These are phyloP conservation scores for Cornus kousa DNA, from an alignment of 148 eudicot species.

Conservation along the genomic window DNA sequence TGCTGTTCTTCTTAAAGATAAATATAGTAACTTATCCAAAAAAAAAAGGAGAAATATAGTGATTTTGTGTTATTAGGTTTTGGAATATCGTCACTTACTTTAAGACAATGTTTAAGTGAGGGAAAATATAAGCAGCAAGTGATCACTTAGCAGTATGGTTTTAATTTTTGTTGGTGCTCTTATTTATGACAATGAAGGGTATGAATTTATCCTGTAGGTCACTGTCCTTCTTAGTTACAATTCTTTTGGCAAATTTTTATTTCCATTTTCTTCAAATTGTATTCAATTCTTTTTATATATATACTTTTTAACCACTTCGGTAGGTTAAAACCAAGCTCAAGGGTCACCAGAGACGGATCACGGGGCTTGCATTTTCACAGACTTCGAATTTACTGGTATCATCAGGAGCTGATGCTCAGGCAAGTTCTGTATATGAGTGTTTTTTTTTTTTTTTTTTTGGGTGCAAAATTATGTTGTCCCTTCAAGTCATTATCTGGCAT, in stretches of 20 bases:
- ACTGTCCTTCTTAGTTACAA: not conserved
- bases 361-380: conserved; percentile 59
- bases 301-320: not conserved
- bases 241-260: not conserved
- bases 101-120: not conserved
- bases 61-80: not conserved
- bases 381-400: conserved; percentile 47
- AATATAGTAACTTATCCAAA: not conserved
- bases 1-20: not conserved
- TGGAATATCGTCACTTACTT: not conserved
- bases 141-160: not conserved
- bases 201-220: not conserved
- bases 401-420: conserved; percentile 69
- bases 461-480: not conserved
- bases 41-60: not conserved
- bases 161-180: not conserved
- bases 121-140: not conserved
- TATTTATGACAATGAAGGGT: not conserved
- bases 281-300: not conserved
- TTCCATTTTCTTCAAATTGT: not conserved
- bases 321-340: conserved; percentile 54
- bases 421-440: conserved; percentile 4
- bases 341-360: conserved; percentile 53
- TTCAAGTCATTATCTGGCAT: not conserved
- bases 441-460: not conserved